Evolutionary conservation across 2,329 filamentous ascomycete species (phyloP).

Genomic region (Claviceps sp.): DNA sequence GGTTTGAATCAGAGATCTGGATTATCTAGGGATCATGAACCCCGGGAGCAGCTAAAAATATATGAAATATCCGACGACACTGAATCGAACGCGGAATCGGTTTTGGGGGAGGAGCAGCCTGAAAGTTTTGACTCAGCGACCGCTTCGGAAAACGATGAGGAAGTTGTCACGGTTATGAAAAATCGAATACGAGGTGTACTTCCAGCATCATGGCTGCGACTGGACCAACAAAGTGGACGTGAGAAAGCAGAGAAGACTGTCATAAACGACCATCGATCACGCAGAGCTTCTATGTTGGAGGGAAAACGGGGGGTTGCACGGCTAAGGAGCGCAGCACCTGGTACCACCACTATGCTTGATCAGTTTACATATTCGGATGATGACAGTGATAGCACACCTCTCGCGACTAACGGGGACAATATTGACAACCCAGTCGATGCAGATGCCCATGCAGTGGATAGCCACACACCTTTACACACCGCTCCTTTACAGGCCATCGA

Average conservation of each 20-base stretch:
- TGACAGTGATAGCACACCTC: background rate
- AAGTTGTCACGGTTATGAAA: constrained; percentile 26
- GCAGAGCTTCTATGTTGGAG: constrained; percentile 24
- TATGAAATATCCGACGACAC: background rate
- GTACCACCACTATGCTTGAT: constrained; percentile 18
- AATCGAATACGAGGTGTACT: constrained; percentile 46
- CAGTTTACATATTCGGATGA: constrained; percentile 30
- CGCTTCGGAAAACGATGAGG: constrained; percentile 27
- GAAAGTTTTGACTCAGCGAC: constrained; percentile 11
- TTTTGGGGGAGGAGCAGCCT: background rate
- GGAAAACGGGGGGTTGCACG: constrained; percentile 37
- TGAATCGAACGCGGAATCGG: background rate
- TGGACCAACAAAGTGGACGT: constrained; percentile 35
- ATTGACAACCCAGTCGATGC: background rate
- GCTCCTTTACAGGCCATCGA: background rate
- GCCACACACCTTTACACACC: background rate
- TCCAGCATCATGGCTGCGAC: constrained; percentile 52
- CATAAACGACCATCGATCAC: constrained; percentile 14
- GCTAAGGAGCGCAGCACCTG: constrained; percentile 21
- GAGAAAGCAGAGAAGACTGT: constrained; percentile 18
- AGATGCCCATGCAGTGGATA: background rate
- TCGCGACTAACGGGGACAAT: background rate
- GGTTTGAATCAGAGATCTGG: background rate
- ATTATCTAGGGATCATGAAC: background rate
- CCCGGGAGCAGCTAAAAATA: background rate